Evolutionary conservation across 805 yeast genomes (phyloP).

Genomic region (Saccharomycopsis babjevae): DNA sequence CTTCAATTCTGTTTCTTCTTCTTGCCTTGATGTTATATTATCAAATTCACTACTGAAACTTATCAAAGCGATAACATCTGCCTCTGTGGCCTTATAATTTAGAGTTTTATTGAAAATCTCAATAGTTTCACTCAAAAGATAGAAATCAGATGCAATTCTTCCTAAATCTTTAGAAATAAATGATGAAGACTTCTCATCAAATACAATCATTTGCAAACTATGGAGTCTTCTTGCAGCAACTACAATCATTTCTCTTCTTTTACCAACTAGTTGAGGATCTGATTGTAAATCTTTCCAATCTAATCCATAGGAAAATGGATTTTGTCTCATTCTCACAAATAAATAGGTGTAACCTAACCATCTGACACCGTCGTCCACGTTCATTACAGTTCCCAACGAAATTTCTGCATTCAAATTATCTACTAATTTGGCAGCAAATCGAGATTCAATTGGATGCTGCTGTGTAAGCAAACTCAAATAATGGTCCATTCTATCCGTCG

Average conservation of each 20-base stretch:
- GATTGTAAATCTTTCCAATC: slow-evolving; percentile 76
- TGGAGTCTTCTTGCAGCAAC: slow-evolving; percentile 80
- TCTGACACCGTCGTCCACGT: slow-evolving; percentile 84
- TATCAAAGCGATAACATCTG: slow-evolving; percentile 79
- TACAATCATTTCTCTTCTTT: slow-evolving; percentile 65
- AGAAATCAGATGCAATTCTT: slow-evolving; percentile 89
- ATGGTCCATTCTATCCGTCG: slow-evolving; percentile 72
- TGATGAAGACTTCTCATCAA: slow-evolving; percentile 73
- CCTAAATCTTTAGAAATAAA: slow-evolving; percentile 85
- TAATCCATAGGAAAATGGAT: slow-evolving; percentile 87
- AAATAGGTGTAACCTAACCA: slow-evolving; percentile 98
- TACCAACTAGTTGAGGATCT: slow-evolving; percentile 70
- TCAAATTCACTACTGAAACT: slow-evolving; percentile 93
- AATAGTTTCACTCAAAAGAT: slow-evolving; percentile 71
- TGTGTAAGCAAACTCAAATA: slow-evolving; percentile 83
- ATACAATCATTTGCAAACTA: slow-evolving; percentile 83
- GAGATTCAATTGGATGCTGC: slow-evolving; percentile 93
- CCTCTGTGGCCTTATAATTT: slow-evolving; percentile 80
- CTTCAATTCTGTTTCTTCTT: slow-evolving; percentile 69
- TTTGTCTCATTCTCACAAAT: slow-evolving; percentile 88
- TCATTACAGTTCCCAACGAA: slow-evolving; percentile 89
- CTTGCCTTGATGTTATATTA: slow-evolving; percentile 77
- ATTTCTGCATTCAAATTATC: slow-evolving; percentile 96
- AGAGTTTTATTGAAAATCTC: slow-evolving; percentile 83
- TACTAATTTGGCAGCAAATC: slow-evolving; percentile 62